phyloP scores from a whole-genome alignment of 129 eudicot genomes.

The Flaveria brownii region DNA sequence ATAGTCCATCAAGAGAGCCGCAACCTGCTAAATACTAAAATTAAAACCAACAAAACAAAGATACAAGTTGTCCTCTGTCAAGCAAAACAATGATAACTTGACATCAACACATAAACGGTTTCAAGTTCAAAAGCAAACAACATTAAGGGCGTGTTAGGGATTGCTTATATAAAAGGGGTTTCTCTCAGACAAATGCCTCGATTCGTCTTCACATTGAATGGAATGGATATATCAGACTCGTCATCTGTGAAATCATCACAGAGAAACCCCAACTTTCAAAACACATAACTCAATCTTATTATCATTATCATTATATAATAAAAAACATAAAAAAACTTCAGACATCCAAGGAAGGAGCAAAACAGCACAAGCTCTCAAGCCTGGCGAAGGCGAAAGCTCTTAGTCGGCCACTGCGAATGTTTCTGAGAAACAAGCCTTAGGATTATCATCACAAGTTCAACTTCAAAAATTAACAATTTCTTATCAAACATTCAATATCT shows the following conservation, averaged over 20 bases:
- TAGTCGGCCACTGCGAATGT: constrained; percentile 53
- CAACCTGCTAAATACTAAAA: too few species aligned
- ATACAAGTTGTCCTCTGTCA: too few species aligned
- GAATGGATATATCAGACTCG: constrained; percentile 45
- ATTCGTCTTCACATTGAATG: constrained; percentile 30
- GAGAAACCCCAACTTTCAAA: background rate
- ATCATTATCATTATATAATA: too few species aligned
- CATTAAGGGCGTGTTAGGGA: too few species aligned
- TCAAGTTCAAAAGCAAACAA: too few species aligned
- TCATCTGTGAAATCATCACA: constrained; percentile 38
- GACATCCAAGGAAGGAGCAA: constrained; percentile 51
- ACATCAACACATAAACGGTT: too few species aligned
- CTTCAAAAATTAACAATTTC: background rate
- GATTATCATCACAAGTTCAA: constrained; percentile 29
- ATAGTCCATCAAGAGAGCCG: too few species aligned
- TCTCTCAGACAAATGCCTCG: constrained; percentile 47
- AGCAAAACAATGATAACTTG: too few species aligned
- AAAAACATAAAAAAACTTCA: constrained; percentile 17
- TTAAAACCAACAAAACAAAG: too few species aligned
- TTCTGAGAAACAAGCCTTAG: constrained; percentile 46
- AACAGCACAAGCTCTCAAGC: constrained; percentile 47
- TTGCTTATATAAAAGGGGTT: too few species aligned
- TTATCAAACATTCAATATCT: background rate
- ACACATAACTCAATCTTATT: too few species aligned
- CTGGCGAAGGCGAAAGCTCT: constrained; percentile 54